These are phyloP conservation scores for Hanseniaspora vineae DNA, from an alignment of 805 yeast genomes.

Conservation along the genomic window DNA sequence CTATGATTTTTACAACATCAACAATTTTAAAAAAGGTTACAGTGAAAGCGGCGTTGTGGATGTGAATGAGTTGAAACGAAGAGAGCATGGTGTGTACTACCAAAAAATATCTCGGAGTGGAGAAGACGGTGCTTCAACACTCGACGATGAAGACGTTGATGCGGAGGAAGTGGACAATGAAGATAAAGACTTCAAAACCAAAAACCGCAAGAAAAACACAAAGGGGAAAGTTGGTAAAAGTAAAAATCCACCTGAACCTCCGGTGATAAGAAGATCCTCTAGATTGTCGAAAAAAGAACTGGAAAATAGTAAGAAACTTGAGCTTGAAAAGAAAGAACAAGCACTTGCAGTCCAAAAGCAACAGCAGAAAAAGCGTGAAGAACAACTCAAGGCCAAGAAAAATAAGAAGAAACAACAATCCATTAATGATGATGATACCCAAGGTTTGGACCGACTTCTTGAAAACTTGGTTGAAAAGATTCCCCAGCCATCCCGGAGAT, in stretches of 20 bases:
- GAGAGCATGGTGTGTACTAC: conserved; percentile 17
- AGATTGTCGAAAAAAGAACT: conserved; percentile 13
- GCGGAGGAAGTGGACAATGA: conserved; percentile 2
- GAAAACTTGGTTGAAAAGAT: conserved; percentile 21
- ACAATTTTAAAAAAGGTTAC: conserved; percentile 19
- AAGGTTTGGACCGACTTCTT: conserved; percentile 15
- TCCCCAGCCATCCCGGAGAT: conserved; percentile 20
- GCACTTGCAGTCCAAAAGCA: neutral
- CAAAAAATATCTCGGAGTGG: conserved; percentile 8
- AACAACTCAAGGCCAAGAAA: neutral
- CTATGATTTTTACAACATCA: conserved; percentile 16
- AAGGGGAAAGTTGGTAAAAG: neutral
- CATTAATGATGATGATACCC: neutral
- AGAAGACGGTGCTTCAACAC: neutral
- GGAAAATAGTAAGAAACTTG: neutral
- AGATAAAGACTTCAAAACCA: neutral
- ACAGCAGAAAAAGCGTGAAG: neutral
- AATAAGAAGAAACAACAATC: conserved; percentile 3
- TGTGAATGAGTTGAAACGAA: conserved; percentile 15
- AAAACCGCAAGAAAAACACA: neutral
- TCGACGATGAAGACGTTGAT: conserved; percentile 5
- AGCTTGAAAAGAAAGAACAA: conserved; percentile 1
- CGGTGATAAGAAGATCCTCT: conserved; percentile 15
- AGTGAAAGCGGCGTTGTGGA: conserved; percentile 23
- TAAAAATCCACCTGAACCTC: neutral